A percentile compares a stretch with the other conserved stretches of the same genome.
Conservation (phyloP, 129 eudicot species). For the Flaveria ramosissima region DNA sequence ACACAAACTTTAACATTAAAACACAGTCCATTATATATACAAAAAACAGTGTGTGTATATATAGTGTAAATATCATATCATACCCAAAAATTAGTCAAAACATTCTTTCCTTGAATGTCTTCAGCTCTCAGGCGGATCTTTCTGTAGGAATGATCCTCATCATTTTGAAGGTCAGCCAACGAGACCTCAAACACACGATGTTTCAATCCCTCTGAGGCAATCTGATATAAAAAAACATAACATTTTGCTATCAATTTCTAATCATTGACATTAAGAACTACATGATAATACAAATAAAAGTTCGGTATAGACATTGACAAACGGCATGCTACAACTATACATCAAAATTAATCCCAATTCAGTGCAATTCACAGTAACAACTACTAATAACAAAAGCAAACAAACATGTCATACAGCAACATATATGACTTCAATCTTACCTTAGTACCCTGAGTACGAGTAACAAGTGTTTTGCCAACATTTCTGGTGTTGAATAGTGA, state of each 20-base stretch:
- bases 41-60: no score
- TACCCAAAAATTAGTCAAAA: conserved; percentile 76
- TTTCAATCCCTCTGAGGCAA: conserved; percentile 79
- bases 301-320: no score
- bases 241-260: not conserved
- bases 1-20: not conserved
- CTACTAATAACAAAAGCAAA: not conserved
- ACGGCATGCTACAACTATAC: not conserved
- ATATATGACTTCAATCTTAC: not conserved
- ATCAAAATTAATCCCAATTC: not conserved
- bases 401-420: not conserved
- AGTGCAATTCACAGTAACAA: not conserved
- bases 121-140: conserved; percentile 73
- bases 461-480: conserved; percentile 56
- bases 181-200: conserved; percentile 74
- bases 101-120: conserved; percentile 74
- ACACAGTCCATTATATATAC: not conserved
- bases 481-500: conserved; percentile 38
- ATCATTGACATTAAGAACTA: no score
- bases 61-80: not conserved
- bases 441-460: conserved; percentile 53
- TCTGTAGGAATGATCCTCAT: conserved; percentile 72
- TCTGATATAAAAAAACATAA: conserved; percentile 26
- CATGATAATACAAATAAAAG: not conserved
- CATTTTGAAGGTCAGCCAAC: conserved; percentile 70